Evolutionary conservation across 768 basidiomycete genomes (phyloP).

Genomic region (Exsudoporus frostii): DNA sequence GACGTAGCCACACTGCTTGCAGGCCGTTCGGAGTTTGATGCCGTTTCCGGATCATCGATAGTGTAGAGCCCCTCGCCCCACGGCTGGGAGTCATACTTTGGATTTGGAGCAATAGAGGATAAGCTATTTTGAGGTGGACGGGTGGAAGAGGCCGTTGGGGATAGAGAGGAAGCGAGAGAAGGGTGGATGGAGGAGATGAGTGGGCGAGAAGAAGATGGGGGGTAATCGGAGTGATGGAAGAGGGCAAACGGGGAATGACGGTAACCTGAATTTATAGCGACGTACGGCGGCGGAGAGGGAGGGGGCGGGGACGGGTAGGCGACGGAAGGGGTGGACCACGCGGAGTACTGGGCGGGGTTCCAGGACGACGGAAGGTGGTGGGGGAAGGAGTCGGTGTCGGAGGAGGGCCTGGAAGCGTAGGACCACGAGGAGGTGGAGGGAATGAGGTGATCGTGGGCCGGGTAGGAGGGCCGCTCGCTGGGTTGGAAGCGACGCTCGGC

Average conservation of each 20-base stretch:
- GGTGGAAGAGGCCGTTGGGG: conserved; percentile 8
- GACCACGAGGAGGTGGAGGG: conserved; percentile 24
- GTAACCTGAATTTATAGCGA: conserved; percentile 17
- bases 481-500: conserved; percentile 32
- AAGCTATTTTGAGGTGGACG: conserved; percentile 16
- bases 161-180: conserved; percentile 18
- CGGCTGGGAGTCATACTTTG: conserved; percentile 25
- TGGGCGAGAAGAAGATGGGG: conserved; percentile 16
- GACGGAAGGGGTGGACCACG: conserved; percentile 15
- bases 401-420: conserved; percentile 22
- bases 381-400: conserved; percentile 16
- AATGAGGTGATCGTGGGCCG: conserved; percentile 22
- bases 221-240: conserved; percentile 24
- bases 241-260: conserved; percentile 24
- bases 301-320: conserved; percentile 23
- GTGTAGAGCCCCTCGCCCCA: conserved; percentile 34
- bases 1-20: conserved; percentile 34
- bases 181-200: conserved; percentile 14
- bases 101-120: conserved; percentile 9
- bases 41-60: conserved; percentile 31
- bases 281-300: conserved; percentile 22
- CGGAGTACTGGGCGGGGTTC: conserved; percentile 16
- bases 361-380: conserved; percentile 19
- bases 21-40: conserved; percentile 34
- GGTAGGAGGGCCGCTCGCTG: conserved; percentile 23